Base-by-base conservation (phyloP, 257 asterid genomes). In the Plantago elongata region DNA sequence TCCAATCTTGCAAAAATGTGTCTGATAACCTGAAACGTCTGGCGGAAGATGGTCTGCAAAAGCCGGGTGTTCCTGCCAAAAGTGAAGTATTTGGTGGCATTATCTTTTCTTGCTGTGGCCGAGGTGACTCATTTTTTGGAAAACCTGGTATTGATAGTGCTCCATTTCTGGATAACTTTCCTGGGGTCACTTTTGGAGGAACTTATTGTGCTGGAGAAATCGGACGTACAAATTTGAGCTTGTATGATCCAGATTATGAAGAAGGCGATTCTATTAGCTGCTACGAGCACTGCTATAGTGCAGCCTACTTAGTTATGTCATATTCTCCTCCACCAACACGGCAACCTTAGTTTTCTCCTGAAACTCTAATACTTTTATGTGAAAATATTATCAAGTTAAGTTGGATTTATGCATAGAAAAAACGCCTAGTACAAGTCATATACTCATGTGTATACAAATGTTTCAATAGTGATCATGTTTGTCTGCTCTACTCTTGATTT, bases 171-270 rank as follows among this genome's bases (percentile, higher is more conserved):
- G 80, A 85, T 13, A 88, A 82, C 80, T 85, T 91, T 74, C 96
- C 96, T 0, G 89, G 69, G 49, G 81, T 78, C 51, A 18, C 90
- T 3, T 64, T 91, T 61, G 82, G 85, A 12, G 95, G 98, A 58
- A 84, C 84, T 49, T 88, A 81, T 50, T 88, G 92, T 40, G 70
- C 77, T 42, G 92, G 95, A 61, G 96, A 88, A 78, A 84, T 91
- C 47, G 79, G 71, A 13, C 86, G 88, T 13, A 82, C 69, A 43
- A 60, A 73, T 54, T 62, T 64, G 72, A 62, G 75, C 61, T 55
- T 69, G 64, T 80, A 86, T 15, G 71, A 70, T 11, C 63, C 71
- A 64, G 87, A 71, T 46, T 55, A 71, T n/a, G 72, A 67, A 65
- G 86, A 66, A 49, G 77, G 73, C 11, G 69, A 44, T 11, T 57